These are phyloP conservation scores for Linnemannia hyalina DNA, from an alignment of 192 early-diverging fungal genomes.

Conservation along the genomic window DNA sequence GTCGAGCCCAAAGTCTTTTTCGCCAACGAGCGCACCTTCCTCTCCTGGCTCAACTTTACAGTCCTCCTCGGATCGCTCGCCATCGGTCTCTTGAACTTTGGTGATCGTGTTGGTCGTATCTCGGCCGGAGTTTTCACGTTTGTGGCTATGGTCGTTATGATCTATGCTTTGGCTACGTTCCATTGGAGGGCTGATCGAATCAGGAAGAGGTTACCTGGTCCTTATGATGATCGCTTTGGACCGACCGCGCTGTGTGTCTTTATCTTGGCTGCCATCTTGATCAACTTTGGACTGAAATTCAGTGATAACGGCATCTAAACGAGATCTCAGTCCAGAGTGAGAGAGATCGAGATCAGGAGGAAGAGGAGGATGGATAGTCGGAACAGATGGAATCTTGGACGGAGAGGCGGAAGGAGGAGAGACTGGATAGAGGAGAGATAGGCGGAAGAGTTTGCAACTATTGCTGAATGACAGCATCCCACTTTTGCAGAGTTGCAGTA, in stretches of 20 bases:
- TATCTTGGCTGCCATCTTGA: conserved; percentile 71
- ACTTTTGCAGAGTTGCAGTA: too few species aligned
- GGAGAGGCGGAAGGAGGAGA: too few species aligned
- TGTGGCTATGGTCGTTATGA: conserved; percentile 80
- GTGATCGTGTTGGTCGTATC: conserved; percentile 73
- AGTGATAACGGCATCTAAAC: not conserved
- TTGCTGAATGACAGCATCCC: too few species aligned
- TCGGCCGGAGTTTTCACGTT: conserved; percentile 69
- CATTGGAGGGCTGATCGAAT: conserved; percentile 83
- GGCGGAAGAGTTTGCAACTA: too few species aligned
- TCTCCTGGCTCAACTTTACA: conserved; percentile 91
- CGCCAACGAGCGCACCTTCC: conserved; percentile 94
- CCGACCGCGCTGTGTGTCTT: conserved; percentile 79
- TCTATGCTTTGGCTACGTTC: conserved; percentile 82
- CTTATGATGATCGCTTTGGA: conserved; percentile 83
- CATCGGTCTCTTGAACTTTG: conserved; percentile 88
- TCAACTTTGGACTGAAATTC: conserved; percentile 73
- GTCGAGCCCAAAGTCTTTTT: conserved; percentile 96
- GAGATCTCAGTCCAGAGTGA: not conserved
- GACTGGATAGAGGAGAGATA: too few species aligned
- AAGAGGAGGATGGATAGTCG: not conserved
- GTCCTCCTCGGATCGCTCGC: conserved; percentile 81
- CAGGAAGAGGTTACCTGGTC: conserved; percentile 73
- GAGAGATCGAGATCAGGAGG: not conserved
- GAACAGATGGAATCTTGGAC: too few species aligned